Conservation (phyloP, 2,329 filamentous ascomycete species). For the Boeremia lycopersici region DNA sequence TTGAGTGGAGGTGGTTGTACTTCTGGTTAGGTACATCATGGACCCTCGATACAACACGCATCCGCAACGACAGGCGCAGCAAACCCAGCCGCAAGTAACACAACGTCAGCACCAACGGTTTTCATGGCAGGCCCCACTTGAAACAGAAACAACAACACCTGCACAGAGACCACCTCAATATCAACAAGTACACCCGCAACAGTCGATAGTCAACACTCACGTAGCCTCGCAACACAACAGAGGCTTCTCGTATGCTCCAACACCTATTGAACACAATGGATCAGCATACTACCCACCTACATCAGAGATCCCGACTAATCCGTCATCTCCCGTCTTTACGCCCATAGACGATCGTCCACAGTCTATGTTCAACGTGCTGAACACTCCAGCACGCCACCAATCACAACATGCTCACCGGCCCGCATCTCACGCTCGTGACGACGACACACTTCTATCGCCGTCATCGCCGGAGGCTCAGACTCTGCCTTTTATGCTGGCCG, state of each 20-base stretch:
- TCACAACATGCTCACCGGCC: slow-evolving; percentile 24
- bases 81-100: slow-evolving; percentile 18
- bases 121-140: slow-evolving; percentile 16
- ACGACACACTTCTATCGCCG: slow-evolving; percentile 35
- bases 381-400: slow-evolving; percentile 31
- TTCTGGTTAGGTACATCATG: slow-evolving; percentile 21
- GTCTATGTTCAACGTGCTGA: slow-evolving; percentile 31
- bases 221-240: slow-evolving; percentile 24
- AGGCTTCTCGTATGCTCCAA: slow-evolving; percentile 46
- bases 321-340: slow-evolving; percentile 33
- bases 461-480: slow-evolving; percentile 31
- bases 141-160: not conserved
- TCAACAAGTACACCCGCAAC: slow-evolving; percentile 6
- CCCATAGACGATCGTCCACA: slow-evolving; percentile 36
- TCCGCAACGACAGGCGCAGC: slow-evolving; percentile 21
- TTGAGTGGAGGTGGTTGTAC: not conserved
- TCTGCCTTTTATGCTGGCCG: slow-evolving; percentile 32
- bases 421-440: slow-evolving; percentile 31
- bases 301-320: slow-evolving; percentile 33
- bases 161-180: slow-evolving; percentile 3
- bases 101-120: slow-evolving; percentile 21
- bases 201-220: slow-evolving; percentile 5
- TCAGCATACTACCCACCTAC: slow-evolving; percentile 33
- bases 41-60: slow-evolving; percentile 29
- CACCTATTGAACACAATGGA: slow-evolving; percentile 42